Percentiles rank a stretch among this genome's conserved stretches.
Conservation (phyloP, 2,329 filamentous ascomycete genomes). For the Neoascochyta sp. region DNA sequence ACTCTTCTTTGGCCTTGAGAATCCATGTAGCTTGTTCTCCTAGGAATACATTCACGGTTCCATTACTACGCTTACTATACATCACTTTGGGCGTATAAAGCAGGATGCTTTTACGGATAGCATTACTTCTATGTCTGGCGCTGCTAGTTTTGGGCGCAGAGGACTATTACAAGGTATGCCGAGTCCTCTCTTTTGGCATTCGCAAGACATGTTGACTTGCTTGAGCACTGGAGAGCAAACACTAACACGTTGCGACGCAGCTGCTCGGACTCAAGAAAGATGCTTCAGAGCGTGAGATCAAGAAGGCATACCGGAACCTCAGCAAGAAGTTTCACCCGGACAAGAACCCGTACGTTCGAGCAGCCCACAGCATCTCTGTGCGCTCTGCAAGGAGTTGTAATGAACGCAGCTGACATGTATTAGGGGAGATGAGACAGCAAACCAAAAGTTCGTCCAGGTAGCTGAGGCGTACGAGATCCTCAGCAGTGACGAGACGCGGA, state of each 20-base stretch:
- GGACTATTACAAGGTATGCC: constrained; percentile 73
- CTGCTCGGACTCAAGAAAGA: constrained; percentile 75
- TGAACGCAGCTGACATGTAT: constrained; percentile 7
- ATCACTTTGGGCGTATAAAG: constrained; percentile 12
- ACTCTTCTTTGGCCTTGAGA: constrained; percentile 14
- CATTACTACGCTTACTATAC: too few relatives aligned
- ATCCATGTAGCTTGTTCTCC: constrained; percentile 7
- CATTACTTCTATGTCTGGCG: constrained; percentile 43
- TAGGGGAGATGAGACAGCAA: constrained; percentile 73
- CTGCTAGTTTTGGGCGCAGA: constrained; percentile 50
- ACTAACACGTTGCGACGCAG: constrained; percentile 46
- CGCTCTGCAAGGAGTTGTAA: not conserved
- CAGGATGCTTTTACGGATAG: constrained; percentile 45
- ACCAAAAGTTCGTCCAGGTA: constrained; percentile 89
- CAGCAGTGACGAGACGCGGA: constrained; percentile 71
- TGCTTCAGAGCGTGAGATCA: constrained; percentile 83
- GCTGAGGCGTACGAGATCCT: constrained; percentile 95
- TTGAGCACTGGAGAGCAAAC: not conserved
- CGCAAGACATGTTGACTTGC: not conserved
- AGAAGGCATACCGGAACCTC: constrained; percentile 84
- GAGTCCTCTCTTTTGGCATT: not conserved
- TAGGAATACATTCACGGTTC: too few relatives aligned
- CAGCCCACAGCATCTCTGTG: not conserved
- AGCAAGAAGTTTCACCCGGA: constrained; percentile 97
- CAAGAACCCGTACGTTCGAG: constrained; percentile 79